Evolutionary conservation across 768 basidiomycete genomes (phyloP).

Genomic region (Hericium coralloides): DNA sequence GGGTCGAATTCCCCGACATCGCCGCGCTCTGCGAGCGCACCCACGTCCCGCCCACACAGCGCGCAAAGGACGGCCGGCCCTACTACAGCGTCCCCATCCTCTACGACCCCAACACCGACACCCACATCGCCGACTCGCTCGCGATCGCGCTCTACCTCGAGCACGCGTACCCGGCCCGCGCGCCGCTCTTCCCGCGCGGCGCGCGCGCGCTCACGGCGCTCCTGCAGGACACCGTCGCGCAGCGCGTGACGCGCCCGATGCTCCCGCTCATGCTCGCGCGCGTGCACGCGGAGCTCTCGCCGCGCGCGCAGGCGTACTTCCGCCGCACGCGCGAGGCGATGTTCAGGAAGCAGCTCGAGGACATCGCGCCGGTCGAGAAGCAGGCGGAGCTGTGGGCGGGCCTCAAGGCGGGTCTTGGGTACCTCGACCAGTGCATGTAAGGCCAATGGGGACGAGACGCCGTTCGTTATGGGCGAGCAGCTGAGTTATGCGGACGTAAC

Average conservation of each 20-base stretch:
- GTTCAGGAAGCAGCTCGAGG: background rate
- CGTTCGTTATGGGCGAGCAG: background rate
- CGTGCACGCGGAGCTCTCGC: background rate
- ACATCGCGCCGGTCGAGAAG: background rate
- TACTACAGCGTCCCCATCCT: slow-evolving; percentile 17
- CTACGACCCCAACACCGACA: slow-evolving; percentile 6
- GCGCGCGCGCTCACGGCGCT: background rate
- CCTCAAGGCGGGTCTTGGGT: background rate
- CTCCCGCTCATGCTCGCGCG: background rate
- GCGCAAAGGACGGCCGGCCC: slow-evolving; percentile 20
- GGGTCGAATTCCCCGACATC: slow-evolving; percentile 16
- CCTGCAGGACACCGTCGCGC: background rate
- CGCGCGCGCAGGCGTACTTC: background rate
- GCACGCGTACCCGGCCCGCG: background rate
- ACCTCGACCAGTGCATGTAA: background rate
- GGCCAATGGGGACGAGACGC: background rate
- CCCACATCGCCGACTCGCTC: slow-evolving; percentile 31
- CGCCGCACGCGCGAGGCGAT: background rate
- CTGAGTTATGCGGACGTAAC: background rate
- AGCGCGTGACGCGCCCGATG: background rate
- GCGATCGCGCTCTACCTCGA: slow-evolving; percentile 11
- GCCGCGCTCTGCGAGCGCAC: background rate
- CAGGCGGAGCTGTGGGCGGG: background rate
- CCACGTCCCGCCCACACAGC: slow-evolving; percentile 14
- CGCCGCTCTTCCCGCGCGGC: background rate